Percentiles rank a stretch among this genome's conserved stretches.
These are phyloP conservation scores for Elasticomyces elasticus DNA, from an alignment of 495 filamentous ascomycete genomes.

Conservation along the genomic window DNA sequence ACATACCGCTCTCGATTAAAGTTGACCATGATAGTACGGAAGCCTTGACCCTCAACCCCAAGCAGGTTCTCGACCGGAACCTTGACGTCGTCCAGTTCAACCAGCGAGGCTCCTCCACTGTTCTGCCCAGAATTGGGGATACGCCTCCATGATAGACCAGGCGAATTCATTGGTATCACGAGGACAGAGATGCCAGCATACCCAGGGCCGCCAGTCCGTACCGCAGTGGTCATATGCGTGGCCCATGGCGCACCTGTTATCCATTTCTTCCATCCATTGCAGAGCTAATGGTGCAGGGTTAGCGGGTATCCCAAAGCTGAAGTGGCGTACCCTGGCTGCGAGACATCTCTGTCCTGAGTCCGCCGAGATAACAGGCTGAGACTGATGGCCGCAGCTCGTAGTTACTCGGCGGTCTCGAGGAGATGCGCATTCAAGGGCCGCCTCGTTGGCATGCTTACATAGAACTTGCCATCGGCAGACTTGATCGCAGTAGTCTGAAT, in stretches of 20 bases:
- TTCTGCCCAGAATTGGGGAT: constrained; percentile 34
- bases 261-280: constrained; percentile 50
- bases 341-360: too few relatives aligned
- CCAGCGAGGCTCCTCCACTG: constrained; percentile 29
- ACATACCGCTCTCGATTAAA: constrained; percentile 30
- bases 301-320: too few relatives aligned
- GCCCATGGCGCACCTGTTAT: constrained; percentile 49
- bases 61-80: constrained; percentile 32
- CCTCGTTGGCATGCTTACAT: too few relatives aligned
- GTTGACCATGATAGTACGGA: constrained; percentile 34
- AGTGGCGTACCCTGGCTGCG: too few relatives aligned
- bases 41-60: constrained; percentile 33
- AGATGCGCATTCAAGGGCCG: too few relatives aligned
- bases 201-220: constrained; percentile 44
- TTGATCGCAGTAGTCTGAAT: constrained; percentile 41
- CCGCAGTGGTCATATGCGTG: constrained; percentile 45
- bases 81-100: constrained; percentile 31
- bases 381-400: too few relatives aligned
- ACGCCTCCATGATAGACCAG: constrained; percentile 32
- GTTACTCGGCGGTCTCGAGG: too few relatives aligned
- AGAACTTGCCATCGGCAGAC: constrained; percentile 35
- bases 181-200: constrained; percentile 41
- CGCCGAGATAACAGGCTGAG: too few relatives aligned
- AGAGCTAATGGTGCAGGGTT: too few relatives aligned
- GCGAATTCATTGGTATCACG: constrained; percentile 41